Base-by-base conservation (phyloP, 2,329 filamentous ascomycete species). In the Pseudocercospora cruenta region DNA sequence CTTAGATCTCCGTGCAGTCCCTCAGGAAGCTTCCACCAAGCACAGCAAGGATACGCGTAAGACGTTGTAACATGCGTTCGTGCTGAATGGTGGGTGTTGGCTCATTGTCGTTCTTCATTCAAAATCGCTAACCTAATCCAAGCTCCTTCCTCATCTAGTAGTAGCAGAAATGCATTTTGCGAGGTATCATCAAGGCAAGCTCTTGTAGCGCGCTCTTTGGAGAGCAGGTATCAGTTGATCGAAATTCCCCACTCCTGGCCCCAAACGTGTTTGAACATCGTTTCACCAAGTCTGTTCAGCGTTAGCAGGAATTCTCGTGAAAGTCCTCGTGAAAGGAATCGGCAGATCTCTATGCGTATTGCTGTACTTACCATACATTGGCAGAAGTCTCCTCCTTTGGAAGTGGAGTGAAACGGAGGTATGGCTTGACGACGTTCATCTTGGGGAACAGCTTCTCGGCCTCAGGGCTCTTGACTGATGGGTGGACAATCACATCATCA, bases 401-500 rank as follows among this genome's bases (percentile, higher is more conserved):
- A 60, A 88, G 81, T 67, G 86, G 85, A 55, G 86, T 87, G 78
- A 86, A 86, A 26, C 86, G 78, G 62, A 88, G 80, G 80, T 88
- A 88, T 49, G 86, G 87, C 83, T 87, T 88, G 68, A 89, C 85
- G 67, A 87, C 85, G 73, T 82, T 83, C 78, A 88, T 82, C 69
- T 88, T 81, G 10, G 86, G 86, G 80, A 86, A 88, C 62, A 86
- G 79, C 71, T 83, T 82, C 80, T 87, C 84, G 26, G 86, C 86
- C 74, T 86, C 80, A 64, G 86, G 85, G 72, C 83, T 86, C 78
- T 83, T 86, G 75, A 88, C 82, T 70, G 77, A 78, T 62, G 86
- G 86, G 77, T 87, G 85, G 51, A 89, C 86, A 72, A 88, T 88
- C 69, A 88, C 86, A 75, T 88, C 86, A 72, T 87, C 84, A 67